These are phyloP conservation scores for Basipetospora sp. DNA, from an alignment of 2,329 filamentous ascomycete species.

Conservation along the genomic window DNA sequence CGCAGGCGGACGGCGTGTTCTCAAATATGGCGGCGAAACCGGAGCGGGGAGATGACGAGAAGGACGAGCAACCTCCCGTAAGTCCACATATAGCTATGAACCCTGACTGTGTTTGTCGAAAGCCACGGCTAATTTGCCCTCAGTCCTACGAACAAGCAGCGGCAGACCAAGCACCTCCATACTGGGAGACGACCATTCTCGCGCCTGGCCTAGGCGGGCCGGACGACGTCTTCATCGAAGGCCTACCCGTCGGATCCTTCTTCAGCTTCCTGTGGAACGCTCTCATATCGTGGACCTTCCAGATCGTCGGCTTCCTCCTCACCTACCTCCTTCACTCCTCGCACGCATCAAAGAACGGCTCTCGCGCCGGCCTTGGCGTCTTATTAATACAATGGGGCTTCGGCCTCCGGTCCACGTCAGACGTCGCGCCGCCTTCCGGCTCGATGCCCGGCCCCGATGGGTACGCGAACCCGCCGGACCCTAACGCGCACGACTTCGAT, in stretches of 20 bases:
- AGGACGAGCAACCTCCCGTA: slow-evolving; percentile 88
- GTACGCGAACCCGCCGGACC: slow-evolving; percentile 62
- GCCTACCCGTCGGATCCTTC: slow-evolving; percentile 76
- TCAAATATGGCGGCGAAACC: slow-evolving; percentile 88
- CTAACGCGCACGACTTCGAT: slow-evolving; percentile 81
- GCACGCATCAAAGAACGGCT: slow-evolving; percentile 94
- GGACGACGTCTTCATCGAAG: slow-evolving; percentile 93
- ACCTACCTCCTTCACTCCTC: slow-evolving; percentile 97
- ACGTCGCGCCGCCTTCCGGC: slow-evolving; percentile 27
- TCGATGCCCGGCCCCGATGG: slow-evolving; percentile 37
- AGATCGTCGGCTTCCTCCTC: slow-evolving; percentile 89
- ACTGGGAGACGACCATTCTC: slow-evolving; percentile 97
- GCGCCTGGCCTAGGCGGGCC: slow-evolving; percentile 78
- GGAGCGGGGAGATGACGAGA: slow-evolving; percentile 52
- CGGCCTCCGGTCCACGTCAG: slow-evolving; percentile 54
- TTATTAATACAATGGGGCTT: slow-evolving; percentile 95
- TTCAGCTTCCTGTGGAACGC: slow-evolving; percentile 84
- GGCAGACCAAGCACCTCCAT: slow-evolving; percentile 86
- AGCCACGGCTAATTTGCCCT: slow-evolving; percentile 1
- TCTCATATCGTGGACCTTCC: slow-evolving; percentile 96
- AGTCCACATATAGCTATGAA: slow-evolving; percentile 21
- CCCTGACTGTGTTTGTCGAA: too few relatives aligned
- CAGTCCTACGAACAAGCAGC: slow-evolving; percentile 98
- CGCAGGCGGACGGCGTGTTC: slow-evolving; percentile 88
- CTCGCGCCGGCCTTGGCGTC: slow-evolving; percentile 82